Evolutionary conservation across 148 eudicot genomes (phyloP), one percentile per base, ranked within the genome.

Genomic region (Rhododendron molle): DNA sequence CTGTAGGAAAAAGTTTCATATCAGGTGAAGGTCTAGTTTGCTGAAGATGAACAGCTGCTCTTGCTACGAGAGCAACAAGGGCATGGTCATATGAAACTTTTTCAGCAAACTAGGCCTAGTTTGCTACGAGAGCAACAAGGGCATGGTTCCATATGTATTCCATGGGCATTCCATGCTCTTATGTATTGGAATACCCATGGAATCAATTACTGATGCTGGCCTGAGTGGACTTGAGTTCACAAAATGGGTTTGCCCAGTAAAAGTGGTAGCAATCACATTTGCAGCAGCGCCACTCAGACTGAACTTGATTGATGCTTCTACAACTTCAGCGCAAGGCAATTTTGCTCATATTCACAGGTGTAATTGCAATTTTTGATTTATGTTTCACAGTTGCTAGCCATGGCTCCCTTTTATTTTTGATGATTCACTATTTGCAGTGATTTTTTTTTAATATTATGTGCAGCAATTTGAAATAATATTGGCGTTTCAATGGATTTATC

Each of bases 1-100:
- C 78, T 86, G 87, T 84, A 12, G 7, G 28, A 62, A 56, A 46
- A 88, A 43, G 89, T 91, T 89, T 91, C 89, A 85, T 83, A 72
- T 87, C 87, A 67, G 83, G 89, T 81, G 72, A 83, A 87, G 67
- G 26, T 36, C 50, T 83, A 10, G 78, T 81, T 62, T 79, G 52
- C 84, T 62, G 4, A 9, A 32, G 13, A 34, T 8, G 50, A 46
- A 67, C 34, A 69, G 87, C 62, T 78, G 65, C 83, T 78, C 69
- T 49, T 11, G 52, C 52, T 49, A 13, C 40, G 2, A 28, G 4
- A 32, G 15, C 49, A 44, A 49, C 47, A 67, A 18, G 56, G 20
- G 81, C 21, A 11, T 38, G 40, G 40, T 38, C 40, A 38, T 38
- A 38, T 38, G 40, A 38, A 1, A 38, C 40, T 38, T 38, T 38